Evolutionary conservation across 495 filamentous ascomycete species (phyloP).

Genomic region (Terfezia claveryi): DNA sequence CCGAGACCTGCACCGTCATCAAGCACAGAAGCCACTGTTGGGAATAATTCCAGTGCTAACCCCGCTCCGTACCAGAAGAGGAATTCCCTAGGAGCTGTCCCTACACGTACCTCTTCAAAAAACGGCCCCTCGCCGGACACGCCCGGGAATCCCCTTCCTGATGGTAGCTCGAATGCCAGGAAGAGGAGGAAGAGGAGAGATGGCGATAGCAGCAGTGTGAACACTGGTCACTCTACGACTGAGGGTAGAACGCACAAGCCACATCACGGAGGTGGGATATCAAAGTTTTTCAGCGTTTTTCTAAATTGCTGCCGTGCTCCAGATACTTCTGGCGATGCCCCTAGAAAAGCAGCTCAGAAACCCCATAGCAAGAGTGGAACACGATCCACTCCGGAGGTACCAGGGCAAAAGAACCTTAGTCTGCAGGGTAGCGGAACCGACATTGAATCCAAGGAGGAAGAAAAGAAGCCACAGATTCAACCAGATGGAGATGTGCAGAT

Average conservation of each 20-base stretch:
- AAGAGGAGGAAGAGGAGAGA: slow-evolving; percentile 15
- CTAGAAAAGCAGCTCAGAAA: too few species aligned
- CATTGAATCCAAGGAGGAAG: not conserved
- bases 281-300: slow-evolving; percentile 18
- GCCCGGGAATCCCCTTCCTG: slow-evolving; percentile 13
- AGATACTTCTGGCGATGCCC: slow-evolving; percentile 7
- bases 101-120: slow-evolving; percentile 16
- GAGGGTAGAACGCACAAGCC: slow-evolving; percentile 8
- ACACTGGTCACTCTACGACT: slow-evolving; percentile 6
- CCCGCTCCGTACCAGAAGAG: not conserved
- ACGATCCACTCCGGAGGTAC: not conserved
- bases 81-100: slow-evolving; percentile 8
- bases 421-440: not conserved
- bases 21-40: not conserved
- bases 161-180: slow-evolving; percentile 10
- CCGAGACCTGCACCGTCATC: not conserved
- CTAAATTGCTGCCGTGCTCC: slow-evolving; percentile 17
- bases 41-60: not conserved
- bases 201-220: slow-evolving; percentile 10
- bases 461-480: not conserved
- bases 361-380: too few species aligned
- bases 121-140: slow-evolving; percentile 17
- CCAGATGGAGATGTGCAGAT: not conserved
- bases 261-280: slow-evolving; percentile 13
- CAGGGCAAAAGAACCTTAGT: not conserved